phyloP scores from a whole-genome alignment of 2,329 filamentous ascomycete genomes.

The Diaporthe amygdali region DNA sequence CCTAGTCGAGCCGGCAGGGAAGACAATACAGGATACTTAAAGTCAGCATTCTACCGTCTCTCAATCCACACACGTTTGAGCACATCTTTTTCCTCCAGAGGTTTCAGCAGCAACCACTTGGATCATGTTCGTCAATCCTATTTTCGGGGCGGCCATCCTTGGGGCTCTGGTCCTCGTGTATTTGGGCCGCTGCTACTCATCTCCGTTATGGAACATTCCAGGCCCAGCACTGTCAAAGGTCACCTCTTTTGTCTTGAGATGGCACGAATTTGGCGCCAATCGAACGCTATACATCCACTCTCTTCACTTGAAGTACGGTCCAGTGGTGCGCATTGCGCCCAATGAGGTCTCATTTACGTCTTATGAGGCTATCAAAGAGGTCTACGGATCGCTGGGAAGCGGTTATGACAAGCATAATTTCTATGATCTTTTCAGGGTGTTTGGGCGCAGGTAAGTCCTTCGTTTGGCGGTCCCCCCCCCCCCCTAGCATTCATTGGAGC shows the following conservation, averaged over 20 bases:
- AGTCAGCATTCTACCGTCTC: no score
- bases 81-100: no score
- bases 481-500: no score
- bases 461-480: no score
- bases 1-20: no score
- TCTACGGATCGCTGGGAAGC: conserved; percentile 65
- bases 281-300: conserved; percentile 60
- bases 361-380: conserved; percentile 62
- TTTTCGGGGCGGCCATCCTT: no score
- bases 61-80: no score
- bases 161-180: no score
- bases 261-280: conserved; percentile 59
- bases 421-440: conserved; percentile 66
- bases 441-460: conserved; percentile 47
- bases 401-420: conserved; percentile 71
- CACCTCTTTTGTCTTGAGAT: conserved; percentile 58
- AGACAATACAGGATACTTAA: no score
- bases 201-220: conserved; percentile 49
- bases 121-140: no score
- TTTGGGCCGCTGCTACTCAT: no score
- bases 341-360: conserved; percentile 66
- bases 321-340: conserved; percentile 61
- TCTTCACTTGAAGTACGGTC: conserved; percentile 60
- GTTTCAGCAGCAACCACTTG: no score
- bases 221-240: conserved; percentile 54